A percentile compares a stretch with the other conserved stretches of the same genome.
These are phyloP conservation scores for Eruca vesicaria DNA, from an alignment of 441 rosid genomes.

Conservation along the genomic window DNA sequence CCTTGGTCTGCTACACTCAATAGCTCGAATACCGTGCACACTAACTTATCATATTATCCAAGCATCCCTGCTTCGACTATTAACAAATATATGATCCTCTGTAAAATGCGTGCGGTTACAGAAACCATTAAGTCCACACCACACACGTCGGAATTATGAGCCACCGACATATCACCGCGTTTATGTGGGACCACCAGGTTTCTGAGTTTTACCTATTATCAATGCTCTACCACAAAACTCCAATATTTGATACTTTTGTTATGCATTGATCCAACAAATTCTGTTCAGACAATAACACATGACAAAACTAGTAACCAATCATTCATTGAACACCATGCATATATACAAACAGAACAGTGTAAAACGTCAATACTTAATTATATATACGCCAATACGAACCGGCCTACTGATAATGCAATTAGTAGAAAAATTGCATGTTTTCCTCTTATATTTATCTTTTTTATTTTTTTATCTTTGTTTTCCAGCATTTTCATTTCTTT, in stretches of 20 bases:
- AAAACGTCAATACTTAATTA: not conserved
- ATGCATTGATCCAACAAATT: not conserved
- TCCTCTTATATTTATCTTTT: not conserved
- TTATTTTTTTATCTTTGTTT: too few relatives aligned
- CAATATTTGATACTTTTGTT: not conserved
- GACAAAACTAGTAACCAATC: not conserved
- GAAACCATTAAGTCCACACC: constrained; percentile 6
- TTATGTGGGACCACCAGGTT: constrained; percentile 13
- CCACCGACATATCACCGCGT: constrained; percentile 38
- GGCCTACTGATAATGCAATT: not conserved
- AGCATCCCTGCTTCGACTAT: not conserved
- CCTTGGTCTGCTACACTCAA: constrained; percentile 27
- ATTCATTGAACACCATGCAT: not conserved
- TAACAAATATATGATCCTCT: not conserved
- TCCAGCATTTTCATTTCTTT: not conserved
- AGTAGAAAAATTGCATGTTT: not conserved
- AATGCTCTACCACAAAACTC: not conserved
- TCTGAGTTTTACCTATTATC: not conserved
- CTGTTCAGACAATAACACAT: not conserved
- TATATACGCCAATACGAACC: not conserved
- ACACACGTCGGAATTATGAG: constrained; percentile 25
- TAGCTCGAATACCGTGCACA: constrained; percentile 27
- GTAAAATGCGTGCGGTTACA: not conserved
- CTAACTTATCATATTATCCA: constrained; percentile 10
- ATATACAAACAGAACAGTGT: not conserved